Evolutionary conservation across 1,284 basidiomycete species (phyloP).

Genomic region (Trametes sp.): DNA sequence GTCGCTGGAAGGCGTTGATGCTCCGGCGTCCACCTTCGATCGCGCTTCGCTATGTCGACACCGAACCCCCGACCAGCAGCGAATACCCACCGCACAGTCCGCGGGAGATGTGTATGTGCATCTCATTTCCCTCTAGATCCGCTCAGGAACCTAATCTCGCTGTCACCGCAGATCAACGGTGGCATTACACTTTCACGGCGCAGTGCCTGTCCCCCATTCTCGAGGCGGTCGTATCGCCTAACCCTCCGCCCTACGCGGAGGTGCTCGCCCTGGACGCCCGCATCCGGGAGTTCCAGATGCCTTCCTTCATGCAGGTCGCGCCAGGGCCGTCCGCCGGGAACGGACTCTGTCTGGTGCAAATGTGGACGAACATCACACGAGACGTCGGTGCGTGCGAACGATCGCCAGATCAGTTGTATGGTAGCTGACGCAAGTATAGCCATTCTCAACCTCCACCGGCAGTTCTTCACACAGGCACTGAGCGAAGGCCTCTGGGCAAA

Average conservation of each 20-base stretch:
- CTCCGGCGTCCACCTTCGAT: slow-evolving; percentile 42
- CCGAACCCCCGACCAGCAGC: slow-evolving; percentile 34
- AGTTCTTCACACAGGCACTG: slow-evolving; percentile 75
- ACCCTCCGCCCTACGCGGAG: slow-evolving; percentile 38
- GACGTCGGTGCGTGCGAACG: slow-evolving; percentile 58
- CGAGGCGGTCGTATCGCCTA: slow-evolving; percentile 33
- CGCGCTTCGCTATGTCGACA: slow-evolving; percentile 39
- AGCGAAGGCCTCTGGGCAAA: slow-evolving; percentile 65
- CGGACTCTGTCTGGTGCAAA: slow-evolving; percentile 38
- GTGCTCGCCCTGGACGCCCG: slow-evolving; percentile 39
- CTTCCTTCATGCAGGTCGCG: slow-evolving; percentile 35
- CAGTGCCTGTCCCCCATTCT: slow-evolving; percentile 41
- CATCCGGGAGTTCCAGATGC: slow-evolving; percentile 41
- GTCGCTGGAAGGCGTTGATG: slow-evolving; percentile 37
- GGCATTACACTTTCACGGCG: slow-evolving; percentile 41
- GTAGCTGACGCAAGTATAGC: slow-evolving; percentile 49
- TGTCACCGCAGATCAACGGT: slow-evolving; percentile 37
- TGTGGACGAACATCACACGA: slow-evolving; percentile 51
- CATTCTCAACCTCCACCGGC: slow-evolving; percentile 71
- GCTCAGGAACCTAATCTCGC: not conserved
- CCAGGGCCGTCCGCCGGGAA: slow-evolving; percentile 34
- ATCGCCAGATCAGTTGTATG: not conserved
- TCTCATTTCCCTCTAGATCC: slow-evolving; percentile 6
- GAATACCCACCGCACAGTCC: slow-evolving; percentile 27
- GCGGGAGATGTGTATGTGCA: slow-evolving; percentile 27